Evolutionary conservation across 169 alveolate species (phyloP).

Genomic region (Toxoplasma gondii): DNA sequence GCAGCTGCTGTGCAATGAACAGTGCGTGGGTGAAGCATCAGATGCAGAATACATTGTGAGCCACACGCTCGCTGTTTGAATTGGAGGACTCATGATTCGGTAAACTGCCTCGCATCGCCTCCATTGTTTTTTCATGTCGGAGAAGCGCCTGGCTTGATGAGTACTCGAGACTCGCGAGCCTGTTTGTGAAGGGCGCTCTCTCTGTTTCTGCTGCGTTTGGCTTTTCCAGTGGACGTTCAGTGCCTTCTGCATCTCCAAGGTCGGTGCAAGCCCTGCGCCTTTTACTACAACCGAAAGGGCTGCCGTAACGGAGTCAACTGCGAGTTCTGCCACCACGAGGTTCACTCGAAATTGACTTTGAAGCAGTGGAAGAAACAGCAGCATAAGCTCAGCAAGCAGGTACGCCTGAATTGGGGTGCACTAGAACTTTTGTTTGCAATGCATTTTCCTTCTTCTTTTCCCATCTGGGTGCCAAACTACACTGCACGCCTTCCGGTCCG

Average conservation of each 20-base stretch:
- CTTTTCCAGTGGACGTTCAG: slow-evolving; percentile 44
- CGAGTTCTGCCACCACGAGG: slow-evolving; percentile 84
- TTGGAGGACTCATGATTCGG: too few relatives aligned
- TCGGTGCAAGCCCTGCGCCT: slow-evolving; percentile 84
- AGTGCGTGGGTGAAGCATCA: too few relatives aligned
- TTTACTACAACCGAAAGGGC: slow-evolving; percentile 82
- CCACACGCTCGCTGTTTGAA: too few relatives aligned
- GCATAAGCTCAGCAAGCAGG: slow-evolving; percentile 58
- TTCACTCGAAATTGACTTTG: slow-evolving; percentile 76
- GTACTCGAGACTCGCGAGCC: too few relatives aligned
- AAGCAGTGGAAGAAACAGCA: slow-evolving; percentile 85
- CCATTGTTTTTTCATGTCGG: too few relatives aligned
- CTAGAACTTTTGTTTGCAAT: neutral
- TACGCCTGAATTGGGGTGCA: neutral
- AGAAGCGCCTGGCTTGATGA: too few relatives aligned
- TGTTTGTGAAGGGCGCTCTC: too few relatives aligned
- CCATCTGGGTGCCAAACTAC: neutral
- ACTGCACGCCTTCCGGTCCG: neutral
- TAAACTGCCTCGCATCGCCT: too few relatives aligned
- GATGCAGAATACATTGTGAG: too few relatives aligned
- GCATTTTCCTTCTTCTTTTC: neutral
- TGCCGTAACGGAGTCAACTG: slow-evolving; percentile 81
- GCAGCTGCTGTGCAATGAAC: too few relatives aligned
- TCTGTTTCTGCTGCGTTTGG: neutral
- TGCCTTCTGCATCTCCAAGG: slow-evolving; percentile 74